Evolutionary conservation across 495 filamentous ascomycete genomes (phyloP).

Genomic region (Parathielavia appendiculata): DNA sequence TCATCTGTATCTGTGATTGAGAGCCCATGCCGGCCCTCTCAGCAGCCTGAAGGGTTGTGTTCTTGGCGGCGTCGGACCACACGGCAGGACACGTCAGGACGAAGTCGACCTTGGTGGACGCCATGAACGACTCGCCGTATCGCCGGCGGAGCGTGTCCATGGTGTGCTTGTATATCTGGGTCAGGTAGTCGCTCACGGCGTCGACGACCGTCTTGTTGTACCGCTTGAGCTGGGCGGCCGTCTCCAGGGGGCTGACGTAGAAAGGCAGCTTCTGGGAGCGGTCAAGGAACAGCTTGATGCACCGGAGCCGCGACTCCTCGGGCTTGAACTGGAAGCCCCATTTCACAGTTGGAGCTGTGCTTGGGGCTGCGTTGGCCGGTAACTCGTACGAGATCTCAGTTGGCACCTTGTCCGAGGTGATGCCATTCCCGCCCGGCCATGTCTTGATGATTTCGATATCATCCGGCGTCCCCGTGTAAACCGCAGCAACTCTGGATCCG

Average conservation of each 20-base stretch:
- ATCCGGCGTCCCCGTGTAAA: constrained; percentile 69
- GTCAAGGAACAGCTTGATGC: constrained; percentile 76
- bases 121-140: constrained; percentile 58
- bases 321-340: constrained; percentile 78
- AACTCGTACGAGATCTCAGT: constrained; percentile 56
- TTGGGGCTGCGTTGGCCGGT: constrained; percentile 34
- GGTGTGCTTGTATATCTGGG: constrained; percentile 65
- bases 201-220: constrained; percentile 56
- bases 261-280: constrained; percentile 70
- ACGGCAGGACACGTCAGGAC: constrained; percentile 75
- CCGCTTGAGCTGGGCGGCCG: constrained; percentile 64
- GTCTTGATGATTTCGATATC: constrained; percentile 77
- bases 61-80: constrained; percentile 73
- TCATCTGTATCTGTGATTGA: constrained; percentile 56
- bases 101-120: constrained; percentile 57
- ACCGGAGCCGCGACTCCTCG: constrained; percentile 66
- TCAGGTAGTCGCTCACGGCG: constrained; percentile 62
- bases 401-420: constrained; percentile 64
- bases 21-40: constrained; percentile 63
- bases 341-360: constrained; percentile 44
- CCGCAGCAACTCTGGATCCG: constrained; percentile 57
- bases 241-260: constrained; percentile 70
- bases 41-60: constrained; percentile 58
- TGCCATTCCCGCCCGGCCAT: constrained; percentile 71
- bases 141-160: constrained; percentile 65